These are phyloP conservation scores for Tetrapisispora taiwanensis DNA, from an alignment of 805 yeast species.

Conservation along the genomic window DNA sequence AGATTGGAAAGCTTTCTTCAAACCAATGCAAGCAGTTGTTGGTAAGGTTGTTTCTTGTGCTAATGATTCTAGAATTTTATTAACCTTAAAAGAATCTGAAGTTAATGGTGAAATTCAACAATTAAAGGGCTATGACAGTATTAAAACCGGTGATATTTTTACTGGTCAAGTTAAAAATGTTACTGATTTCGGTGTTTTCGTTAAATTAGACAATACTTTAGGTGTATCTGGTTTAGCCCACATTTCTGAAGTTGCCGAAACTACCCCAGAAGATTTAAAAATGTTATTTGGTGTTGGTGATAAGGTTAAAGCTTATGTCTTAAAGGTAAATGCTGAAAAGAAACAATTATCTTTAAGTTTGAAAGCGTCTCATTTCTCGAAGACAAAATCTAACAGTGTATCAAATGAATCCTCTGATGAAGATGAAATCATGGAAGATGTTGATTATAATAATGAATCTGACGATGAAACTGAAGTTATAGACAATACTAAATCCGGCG, in stretches of 20 bases:
- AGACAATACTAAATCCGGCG: slow-evolving; percentile 23
- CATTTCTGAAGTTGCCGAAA: slow-evolving; percentile 69
- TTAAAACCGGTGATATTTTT: slow-evolving; percentile 56
- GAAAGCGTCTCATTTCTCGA: slow-evolving; percentile 81
- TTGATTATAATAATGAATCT: slow-evolving; percentile 22
- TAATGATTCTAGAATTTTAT: slow-evolving; percentile 52
- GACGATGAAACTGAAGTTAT: slow-evolving; percentile 27
- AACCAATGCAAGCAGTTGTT: slow-evolving; percentile 57
- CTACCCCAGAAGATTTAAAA: slow-evolving; percentile 39
- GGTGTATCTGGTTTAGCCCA: slow-evolving; percentile 83
- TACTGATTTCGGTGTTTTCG: slow-evolving; percentile 86
- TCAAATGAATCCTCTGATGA: slow-evolving; percentile 18
- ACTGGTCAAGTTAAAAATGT: slow-evolving; percentile 73
- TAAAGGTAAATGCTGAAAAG: slow-evolving; percentile 52
- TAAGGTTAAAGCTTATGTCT: slow-evolving; percentile 73
- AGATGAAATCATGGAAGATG: slow-evolving; percentile 22
- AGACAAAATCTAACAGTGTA: slow-evolving; percentile 16
- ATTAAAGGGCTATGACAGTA: slow-evolving; percentile 54
- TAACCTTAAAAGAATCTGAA: slow-evolving; percentile 75
- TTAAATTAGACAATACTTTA: slow-evolving; percentile 63
- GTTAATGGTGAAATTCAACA: slow-evolving; percentile 58
- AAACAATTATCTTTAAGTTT: slow-evolving; percentile 79
- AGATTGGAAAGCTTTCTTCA: slow-evolving; percentile 79
- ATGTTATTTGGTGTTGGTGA: slow-evolving; percentile 82
- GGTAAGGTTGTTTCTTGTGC: slow-evolving; percentile 63